Evolutionary conservation across 2,329 filamentous ascomycete species (phyloP).

Genomic region (Fusarium anguioides): DNA sequence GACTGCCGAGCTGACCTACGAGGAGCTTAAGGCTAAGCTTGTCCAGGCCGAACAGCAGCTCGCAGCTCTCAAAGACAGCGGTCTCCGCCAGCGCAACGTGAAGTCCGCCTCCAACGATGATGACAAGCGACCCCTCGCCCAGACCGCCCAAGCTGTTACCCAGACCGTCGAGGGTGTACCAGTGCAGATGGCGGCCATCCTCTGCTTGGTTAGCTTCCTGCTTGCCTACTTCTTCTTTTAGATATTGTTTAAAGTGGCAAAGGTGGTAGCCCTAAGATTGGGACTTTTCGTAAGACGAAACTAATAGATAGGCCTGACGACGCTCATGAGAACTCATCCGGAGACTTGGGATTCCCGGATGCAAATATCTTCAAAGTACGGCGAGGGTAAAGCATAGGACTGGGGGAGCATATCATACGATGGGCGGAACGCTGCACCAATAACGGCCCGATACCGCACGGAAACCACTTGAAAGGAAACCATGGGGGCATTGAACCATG

Average conservation of each 20-base stretch:
- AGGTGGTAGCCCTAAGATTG: slow-evolving; percentile 8
- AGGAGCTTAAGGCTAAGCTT: slow-evolving; percentile 79
- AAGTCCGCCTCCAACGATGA: slow-evolving; percentile 61
- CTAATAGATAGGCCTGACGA: slow-evolving; percentile 37
- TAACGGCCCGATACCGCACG: slow-evolving; percentile 11
- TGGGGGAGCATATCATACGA: slow-evolving; percentile 31
- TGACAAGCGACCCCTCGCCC: slow-evolving; percentile 61
- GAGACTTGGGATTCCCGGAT: slow-evolving; percentile 20
- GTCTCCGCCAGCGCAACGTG: slow-evolving; percentile 82
- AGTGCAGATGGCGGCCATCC: slow-evolving; percentile 82
- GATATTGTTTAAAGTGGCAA: slow-evolving; percentile 44
- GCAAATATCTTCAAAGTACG: slow-evolving; percentile 23
- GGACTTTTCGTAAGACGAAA: slow-evolving; percentile 23
- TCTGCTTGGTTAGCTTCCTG: slow-evolving; percentile 92
- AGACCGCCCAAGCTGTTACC: slow-evolving; percentile 65
- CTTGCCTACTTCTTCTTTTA: slow-evolving; percentile 98
- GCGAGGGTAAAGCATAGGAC: slow-evolving; percentile 27
- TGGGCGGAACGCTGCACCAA: slow-evolving; percentile 13
- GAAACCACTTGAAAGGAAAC: background rate
- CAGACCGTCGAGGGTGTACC: slow-evolving; percentile 80
- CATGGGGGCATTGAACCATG: background rate
- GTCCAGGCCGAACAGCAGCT: slow-evolving; percentile 80
- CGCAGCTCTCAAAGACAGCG: slow-evolving; percentile 75
- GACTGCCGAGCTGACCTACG: slow-evolving; percentile 54
- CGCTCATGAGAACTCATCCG: slow-evolving; percentile 30